Conservation (phyloP, 257 asterid genomes). For the Solanum chilense region DNA sequence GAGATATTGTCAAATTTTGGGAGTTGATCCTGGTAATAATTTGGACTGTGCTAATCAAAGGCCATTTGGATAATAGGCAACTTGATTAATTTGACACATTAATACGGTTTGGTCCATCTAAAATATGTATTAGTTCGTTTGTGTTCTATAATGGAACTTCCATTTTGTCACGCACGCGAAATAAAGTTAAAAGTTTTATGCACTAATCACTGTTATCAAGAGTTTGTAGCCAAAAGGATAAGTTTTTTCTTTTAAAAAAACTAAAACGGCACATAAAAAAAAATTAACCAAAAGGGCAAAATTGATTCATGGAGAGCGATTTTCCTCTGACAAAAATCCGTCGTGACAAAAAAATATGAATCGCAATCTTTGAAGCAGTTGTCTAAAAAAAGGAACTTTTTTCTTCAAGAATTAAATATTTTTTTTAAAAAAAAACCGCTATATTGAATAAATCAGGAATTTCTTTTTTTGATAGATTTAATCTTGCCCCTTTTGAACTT, state of each 20-base stretch:
- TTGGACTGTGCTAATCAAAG: slow-evolving; percentile 18
- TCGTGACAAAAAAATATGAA: too few relatives aligned
- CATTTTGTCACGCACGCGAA: not conserved
- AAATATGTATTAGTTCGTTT: not conserved
- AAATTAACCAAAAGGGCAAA: too few relatives aligned
- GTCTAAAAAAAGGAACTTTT: accelerated
- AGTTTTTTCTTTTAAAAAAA: too few relatives aligned
- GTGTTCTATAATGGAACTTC: not conserved
- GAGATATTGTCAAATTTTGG: slow-evolving; percentile 13
- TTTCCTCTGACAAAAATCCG: too few relatives aligned
- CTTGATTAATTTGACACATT: not conserved
- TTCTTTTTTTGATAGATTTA: too few relatives aligned
- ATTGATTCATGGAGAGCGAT: too few relatives aligned
- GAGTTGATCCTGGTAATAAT: slow-evolving; percentile 13
- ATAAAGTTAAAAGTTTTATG: not conserved
- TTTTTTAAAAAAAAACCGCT: too few relatives aligned
- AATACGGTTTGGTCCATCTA: not conserved
- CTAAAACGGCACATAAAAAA: too few relatives aligned
- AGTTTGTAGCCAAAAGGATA: too few relatives aligned
- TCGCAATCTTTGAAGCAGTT: accelerated
- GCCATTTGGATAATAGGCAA: slow-evolving; percentile 5
- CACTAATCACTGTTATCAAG: not conserved
- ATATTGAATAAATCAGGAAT: too few relatives aligned
- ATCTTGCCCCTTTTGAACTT: too few relatives aligned
- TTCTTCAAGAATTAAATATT: too few relatives aligned